Conservation (phyloP, 805 yeast genomes). For the Starmerella kuoi region DNA sequence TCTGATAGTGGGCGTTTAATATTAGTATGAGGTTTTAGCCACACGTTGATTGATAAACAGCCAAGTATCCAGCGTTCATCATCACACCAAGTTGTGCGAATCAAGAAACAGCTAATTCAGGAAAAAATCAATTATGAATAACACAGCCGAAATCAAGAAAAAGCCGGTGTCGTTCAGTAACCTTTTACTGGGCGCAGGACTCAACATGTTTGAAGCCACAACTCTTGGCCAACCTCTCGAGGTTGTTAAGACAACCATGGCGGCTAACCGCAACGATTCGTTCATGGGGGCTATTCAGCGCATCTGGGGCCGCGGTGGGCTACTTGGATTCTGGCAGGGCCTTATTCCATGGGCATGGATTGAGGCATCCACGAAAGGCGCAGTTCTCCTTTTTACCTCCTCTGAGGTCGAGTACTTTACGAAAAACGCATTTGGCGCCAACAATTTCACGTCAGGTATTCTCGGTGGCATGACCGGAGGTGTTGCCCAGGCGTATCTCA, state of each 20-base stretch:
- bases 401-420: constrained; percentile 81
- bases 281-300: constrained; percentile 55
- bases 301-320: constrained; percentile 91
- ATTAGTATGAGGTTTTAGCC: too few species aligned
- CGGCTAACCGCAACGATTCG: constrained; percentile 73
- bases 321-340: constrained; percentile 89
- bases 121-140: too few species aligned
- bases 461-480: constrained; percentile 96
- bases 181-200: constrained; percentile 83
- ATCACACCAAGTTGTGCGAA: too few species aligned
- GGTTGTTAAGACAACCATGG: constrained; percentile 95
- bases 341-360: constrained; percentile 99
- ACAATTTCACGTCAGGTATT: constrained; percentile 74
- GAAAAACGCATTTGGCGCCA: constrained; percentile 42
- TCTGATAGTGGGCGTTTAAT: too few species aligned
- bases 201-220: constrained; percentile 84
- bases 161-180: constrained; percentile 82
- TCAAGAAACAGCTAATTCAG: too few species aligned
- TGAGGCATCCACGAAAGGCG: constrained; percentile 98
- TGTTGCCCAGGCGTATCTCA: constrained; percentile 86
- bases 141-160: constrained; percentile 36
- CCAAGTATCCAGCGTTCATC: too few species aligned
- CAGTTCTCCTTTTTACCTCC: constrained; percentile 82
- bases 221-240: constrained; percentile 95
- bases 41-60: too few species aligned